A percentile compares a stretch with the other conserved stretches of the same genome.
phyloP scores from a whole-genome alignment of 148 eudicot species.

The Camellia sinensis region DNA sequence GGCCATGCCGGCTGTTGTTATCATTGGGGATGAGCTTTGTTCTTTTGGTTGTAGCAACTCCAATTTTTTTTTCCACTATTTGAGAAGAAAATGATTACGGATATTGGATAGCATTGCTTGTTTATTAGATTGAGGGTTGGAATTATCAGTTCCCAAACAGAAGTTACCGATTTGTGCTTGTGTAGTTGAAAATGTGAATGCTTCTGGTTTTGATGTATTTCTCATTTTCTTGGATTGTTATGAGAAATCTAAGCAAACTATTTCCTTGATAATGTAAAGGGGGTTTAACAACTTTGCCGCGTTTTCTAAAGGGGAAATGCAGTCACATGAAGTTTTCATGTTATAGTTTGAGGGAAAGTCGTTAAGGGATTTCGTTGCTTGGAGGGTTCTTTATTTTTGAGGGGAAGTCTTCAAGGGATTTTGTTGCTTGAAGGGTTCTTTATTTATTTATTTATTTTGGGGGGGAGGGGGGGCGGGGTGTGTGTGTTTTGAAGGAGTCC shows the following conservation, averaged over 20 bases:
- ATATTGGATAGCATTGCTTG: neutral
- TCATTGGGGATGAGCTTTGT: neutral
- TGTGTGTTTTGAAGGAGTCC: too few species aligned
- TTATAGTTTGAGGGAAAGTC: neutral
- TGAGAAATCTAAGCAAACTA: neutral
- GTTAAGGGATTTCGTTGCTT: constrained; percentile 3
- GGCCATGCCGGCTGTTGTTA: too few species aligned
- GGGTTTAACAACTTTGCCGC: neutral
- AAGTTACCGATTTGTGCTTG: neutral
- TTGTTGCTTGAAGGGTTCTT: too few species aligned
- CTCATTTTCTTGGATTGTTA: neutral
- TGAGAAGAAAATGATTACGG: neutral
- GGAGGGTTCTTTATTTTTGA: neutral
- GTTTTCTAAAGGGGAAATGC: neutral
- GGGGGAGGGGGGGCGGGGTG: too few species aligned
- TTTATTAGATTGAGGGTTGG: neutral
- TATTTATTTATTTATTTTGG: too few species aligned
- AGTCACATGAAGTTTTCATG: neutral
- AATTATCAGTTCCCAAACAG: neutral
- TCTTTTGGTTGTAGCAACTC: neutral
- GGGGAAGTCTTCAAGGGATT: too few species aligned
- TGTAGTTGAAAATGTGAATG: neutral
- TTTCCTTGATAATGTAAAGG: neutral
- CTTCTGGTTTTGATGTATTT: neutral
- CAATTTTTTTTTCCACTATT: neutral